Evolutionary conservation across 108 stramenopile species (phyloP), one percentile per base, ranked within the genome.

Genomic region (Epithemia pelagica): DNA sequence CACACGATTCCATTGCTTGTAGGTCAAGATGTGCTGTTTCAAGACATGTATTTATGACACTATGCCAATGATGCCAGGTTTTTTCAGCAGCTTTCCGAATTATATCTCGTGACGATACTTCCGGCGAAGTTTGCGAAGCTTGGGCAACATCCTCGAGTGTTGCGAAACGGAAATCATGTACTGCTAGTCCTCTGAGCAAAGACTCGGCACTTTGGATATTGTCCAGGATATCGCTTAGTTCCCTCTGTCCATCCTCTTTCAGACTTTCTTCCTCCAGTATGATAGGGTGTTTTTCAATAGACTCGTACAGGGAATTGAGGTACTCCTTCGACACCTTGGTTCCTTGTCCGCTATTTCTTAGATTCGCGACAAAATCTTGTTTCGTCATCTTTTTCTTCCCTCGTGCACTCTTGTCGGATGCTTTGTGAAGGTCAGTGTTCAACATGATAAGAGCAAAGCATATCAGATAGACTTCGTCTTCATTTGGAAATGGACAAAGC

Each of bases 391-490:
- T 89, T 66, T 88, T 91, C 0, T 59, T 53, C 2, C 25, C 22
- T 28, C 46, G 20, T 53, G 32, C 33, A 58, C 28, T 28, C 15
- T 22, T 23, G 67, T 70, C 51, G 59, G 59, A 71, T 46, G 77
- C 70, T 74, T 93, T 95, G 75, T 99, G 96, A 68, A 97, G 72
- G 68, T 99, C 98, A 1, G 98, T 99, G 78, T 99, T 99, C 20
- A 99, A 78, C 90, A 99, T 96, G 69, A 99, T 99, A 54, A 97
- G 84, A 8, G 96, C 92, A 79, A 96, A 99, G 30, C 95, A 83
- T 20, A 99, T 73, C 2, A 99, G 33, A 74, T 87, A 96, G 20
- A 94, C 92, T 26, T 95, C 90, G 61, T 96, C 96, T 59, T 91
- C 86, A 59, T 95, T 81, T n/a, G 83, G 65, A 63, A 96, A 95